Conservation (phyloP, 352 stramenopile genomes). For the Globisporangium camurandrum region DNA sequence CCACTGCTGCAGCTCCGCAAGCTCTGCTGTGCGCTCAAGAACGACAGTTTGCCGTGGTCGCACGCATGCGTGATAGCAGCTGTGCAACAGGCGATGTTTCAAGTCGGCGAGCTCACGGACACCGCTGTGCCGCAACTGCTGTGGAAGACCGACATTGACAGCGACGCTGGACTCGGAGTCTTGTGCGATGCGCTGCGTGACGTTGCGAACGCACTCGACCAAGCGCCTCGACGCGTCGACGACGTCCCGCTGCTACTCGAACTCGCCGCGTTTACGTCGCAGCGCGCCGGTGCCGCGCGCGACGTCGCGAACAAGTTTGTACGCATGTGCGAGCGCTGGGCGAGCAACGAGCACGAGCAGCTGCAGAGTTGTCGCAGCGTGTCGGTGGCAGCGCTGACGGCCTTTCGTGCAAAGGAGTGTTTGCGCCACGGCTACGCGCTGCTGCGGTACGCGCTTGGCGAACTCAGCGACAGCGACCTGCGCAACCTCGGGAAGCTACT, state of each 20-base stretch:
- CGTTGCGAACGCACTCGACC: not conserved
- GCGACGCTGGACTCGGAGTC: not conserved
- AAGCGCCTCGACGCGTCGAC: constrained; percentile 8
- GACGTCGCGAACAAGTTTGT: not conserved
- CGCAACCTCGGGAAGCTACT: constrained; percentile 35
- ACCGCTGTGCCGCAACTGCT: constrained; percentile 11
- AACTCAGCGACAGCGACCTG: not conserved
- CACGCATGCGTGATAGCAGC: constrained; percentile 24
- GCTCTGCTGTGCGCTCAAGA: constrained; percentile 30
- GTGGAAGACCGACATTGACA: constrained; percentile 38
- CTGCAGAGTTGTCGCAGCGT: constrained; percentile 2
- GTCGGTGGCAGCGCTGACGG: constrained; percentile 5
- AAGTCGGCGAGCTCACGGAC: constrained; percentile 33
- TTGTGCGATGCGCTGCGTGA: constrained; percentile 17
- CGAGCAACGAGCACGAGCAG: constrained; percentile 1
- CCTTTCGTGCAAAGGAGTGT: constrained; percentile 22
- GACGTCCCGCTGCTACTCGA: constrained; percentile 6
- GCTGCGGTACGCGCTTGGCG: constrained; percentile 16
- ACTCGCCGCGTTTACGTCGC: constrained; percentile 3
- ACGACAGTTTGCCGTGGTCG: constrained; percentile 35
- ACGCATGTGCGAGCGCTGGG: constrained; percentile 7
- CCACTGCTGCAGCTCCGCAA: constrained; percentile 44
- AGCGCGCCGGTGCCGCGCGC: not conserved
- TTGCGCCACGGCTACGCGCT: constrained; percentile 39
- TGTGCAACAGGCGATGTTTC: constrained; percentile 38